Conservation (phyloP, 2,329 filamentous ascomycete genomes). For the Apiospora aurea region DNA sequence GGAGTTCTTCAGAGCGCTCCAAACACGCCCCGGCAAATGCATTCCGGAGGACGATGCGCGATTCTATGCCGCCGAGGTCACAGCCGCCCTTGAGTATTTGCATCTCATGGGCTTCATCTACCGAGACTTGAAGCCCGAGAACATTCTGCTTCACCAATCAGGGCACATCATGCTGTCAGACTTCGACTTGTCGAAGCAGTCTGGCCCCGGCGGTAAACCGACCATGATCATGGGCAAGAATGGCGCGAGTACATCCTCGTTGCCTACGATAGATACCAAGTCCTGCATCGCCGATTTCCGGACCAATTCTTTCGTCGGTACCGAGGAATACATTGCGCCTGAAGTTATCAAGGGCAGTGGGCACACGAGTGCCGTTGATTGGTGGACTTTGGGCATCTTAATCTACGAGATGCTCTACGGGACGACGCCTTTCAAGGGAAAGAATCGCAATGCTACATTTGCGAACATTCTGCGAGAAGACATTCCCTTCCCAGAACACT, state of each 20-base stretch:
- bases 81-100: slow-evolving; percentile 92
- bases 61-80: slow-evolving; percentile 98
- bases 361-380: slow-evolving; percentile 97
- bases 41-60: slow-evolving; percentile 96
- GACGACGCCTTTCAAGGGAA: slow-evolving; percentile 98
- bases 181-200: slow-evolving; percentile 98
- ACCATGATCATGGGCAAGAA: slow-evolving; percentile 97
- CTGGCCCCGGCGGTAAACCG: slow-evolving; percentile 91
- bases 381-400: slow-evolving; percentile 97
- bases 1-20: slow-evolving; percentile 96
- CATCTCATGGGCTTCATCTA: slow-evolving; percentile 99
- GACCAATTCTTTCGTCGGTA: slow-evolving; percentile 98
- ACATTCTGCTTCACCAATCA: slow-evolving; percentile 98
- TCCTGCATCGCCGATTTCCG: slow-evolving; percentile 98
- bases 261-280: slow-evolving; percentile 98
- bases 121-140: slow-evolving; percentile 96
- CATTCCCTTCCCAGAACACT: slow-evolving; percentile 92
- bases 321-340: slow-evolving; percentile 97
- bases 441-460: slow-evolving; percentile 98
- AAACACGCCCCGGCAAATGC: slow-evolving; percentile 96
- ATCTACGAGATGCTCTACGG: slow-evolving; percentile 99
- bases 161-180: slow-evolving; percentile 99
- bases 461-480: slow-evolving; percentile 96
- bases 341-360: slow-evolving; percentile 99
- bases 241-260: slow-evolving; percentile 82